These are phyloP conservation scores for Plasmodium sp. DNA, from an alignment of 169 alveolate species.

Conservation along the genomic window DNA sequence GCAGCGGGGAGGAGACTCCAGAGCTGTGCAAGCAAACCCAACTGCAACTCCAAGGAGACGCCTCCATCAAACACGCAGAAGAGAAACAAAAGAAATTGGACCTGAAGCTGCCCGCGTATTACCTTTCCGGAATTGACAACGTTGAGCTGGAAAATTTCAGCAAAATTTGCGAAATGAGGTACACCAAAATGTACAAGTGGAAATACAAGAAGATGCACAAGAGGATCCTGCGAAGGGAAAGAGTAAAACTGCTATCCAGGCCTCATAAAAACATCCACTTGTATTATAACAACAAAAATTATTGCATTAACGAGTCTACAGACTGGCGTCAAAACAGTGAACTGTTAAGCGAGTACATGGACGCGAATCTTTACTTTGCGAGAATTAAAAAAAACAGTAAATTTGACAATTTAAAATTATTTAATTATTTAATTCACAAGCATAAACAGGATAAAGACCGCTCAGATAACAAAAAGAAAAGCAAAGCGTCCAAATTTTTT, in stretches of 20 bases:
- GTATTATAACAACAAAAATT: conserved; percentile 37
- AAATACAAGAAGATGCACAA: conserved; percentile 25
- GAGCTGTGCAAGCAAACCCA: background rate
- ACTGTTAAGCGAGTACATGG: background rate
- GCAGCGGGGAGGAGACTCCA: background rate
- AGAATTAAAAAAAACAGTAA: background rate
- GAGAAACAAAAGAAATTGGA: background rate
- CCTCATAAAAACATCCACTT: conserved; percentile 22
- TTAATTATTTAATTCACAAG: conserved; percentile 48
- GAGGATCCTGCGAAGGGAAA: conserved; percentile 19
- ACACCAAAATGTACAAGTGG: conserved; percentile 26
- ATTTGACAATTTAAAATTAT: conserved; percentile 34
- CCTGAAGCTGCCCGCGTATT: background rate
- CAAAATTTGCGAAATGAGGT: conserved; percentile 18
- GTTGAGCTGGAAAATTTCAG: conserved; percentile 26
- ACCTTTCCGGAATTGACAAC: conserved; percentile 1
- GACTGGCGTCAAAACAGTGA: background rate
- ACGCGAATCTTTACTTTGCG: background rate
- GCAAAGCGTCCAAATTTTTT: conserved; percentile 60
- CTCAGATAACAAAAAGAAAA: conserved; percentile 56
- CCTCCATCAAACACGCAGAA: background rate
- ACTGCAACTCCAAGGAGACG: background rate
- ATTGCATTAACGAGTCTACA: background rate
- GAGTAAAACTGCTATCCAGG: conserved; percentile 21
- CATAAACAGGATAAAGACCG: conserved; percentile 34